Evolutionary conservation across 192 early-diverging fungal genomes (phyloP).

Genomic region (Rhizoclosmatium globosum): DNA sequence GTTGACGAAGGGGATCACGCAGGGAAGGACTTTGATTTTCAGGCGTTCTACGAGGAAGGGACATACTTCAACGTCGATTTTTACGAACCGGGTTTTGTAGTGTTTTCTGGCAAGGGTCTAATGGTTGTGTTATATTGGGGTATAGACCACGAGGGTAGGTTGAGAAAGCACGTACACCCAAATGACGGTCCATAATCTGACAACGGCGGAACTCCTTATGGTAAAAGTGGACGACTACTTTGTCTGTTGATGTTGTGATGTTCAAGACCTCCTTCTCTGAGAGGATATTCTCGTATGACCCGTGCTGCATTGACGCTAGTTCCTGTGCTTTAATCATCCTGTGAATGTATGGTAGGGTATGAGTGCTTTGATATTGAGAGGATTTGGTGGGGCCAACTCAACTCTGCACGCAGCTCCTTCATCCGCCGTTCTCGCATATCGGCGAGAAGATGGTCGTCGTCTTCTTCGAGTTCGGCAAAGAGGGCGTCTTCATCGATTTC

Average conservation of each 20-base stretch:
- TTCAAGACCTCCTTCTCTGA: conserved; percentile 88
- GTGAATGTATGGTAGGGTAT: background rate
- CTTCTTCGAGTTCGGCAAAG: conserved; percentile 82
- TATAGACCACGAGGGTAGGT: background rate
- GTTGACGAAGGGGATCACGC: conserved; percentile 80
- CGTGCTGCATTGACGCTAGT: conserved; percentile 66
- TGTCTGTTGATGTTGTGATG: conserved; percentile 74
- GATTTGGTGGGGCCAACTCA: conserved; percentile 35
- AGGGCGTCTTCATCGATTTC: conserved; percentile 75
- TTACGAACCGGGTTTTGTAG: conserved; percentile 86
- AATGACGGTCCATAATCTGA: conserved; percentile 90
- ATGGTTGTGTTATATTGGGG: background rate
- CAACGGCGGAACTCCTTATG: conserved; percentile 95
- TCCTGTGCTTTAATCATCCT: conserved; percentile 71
- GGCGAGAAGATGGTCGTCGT: conserved; percentile 78
- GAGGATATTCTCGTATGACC: conserved; percentile 75
- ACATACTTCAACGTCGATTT: conserved; percentile 86
- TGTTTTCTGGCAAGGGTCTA: conserved; percentile 78
- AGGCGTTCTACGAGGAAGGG: conserved; percentile 93
- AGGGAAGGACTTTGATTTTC: conserved; percentile 86
- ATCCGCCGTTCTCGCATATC: conserved; percentile 84
- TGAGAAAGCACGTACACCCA: conserved; percentile 59
- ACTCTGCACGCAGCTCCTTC: conserved; percentile 86
- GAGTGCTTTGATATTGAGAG: background rate
- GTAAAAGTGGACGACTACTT: conserved; percentile 84